Percentiles rank a stretch among this genome's conserved stretches.
Evolutionary conservation across 2,329 filamentous ascomycete genomes (phyloP).

Genomic region (Venturiaceae sp.): DNA sequence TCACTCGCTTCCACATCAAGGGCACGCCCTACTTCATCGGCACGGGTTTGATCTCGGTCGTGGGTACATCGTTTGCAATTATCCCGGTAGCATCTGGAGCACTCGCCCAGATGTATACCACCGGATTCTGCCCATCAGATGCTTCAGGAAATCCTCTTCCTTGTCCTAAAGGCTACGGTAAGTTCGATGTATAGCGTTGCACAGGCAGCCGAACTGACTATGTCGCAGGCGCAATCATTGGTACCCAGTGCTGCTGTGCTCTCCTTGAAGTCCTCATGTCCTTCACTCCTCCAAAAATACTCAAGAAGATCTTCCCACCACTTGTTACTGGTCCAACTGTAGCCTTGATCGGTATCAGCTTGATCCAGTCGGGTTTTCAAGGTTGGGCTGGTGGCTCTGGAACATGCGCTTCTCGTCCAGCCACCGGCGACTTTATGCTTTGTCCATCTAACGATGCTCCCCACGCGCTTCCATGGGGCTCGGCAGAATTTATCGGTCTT

Average conservation of each 20-base stretch:
- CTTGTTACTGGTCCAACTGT: conserved; percentile 63
- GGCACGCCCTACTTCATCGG: conserved; percentile 54
- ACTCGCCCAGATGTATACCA: conserved; percentile 67
- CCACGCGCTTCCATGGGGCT: conserved; percentile 65
- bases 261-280: conserved; percentile 62
- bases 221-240: conserved; percentile 35
- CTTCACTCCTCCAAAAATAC: conserved; percentile 58
- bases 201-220: not conserved
- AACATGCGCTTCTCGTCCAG: conserved; percentile 35
- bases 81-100: conserved; percentile 65
- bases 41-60: conserved; percentile 71
- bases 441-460: conserved; percentile 55
- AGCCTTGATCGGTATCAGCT: conserved; percentile 61
- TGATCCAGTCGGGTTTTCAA: conserved; percentile 63
- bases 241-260: conserved; percentile 44
- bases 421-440: conserved; percentile 43
- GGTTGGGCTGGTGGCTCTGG: conserved; percentile 72
- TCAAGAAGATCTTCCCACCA: conserved; percentile 69
- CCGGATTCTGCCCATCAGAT: conserved; percentile 55
- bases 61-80: conserved; percentile 68
- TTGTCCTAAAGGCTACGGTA: conserved; percentile 68
- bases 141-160: conserved; percentile 56
- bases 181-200: conserved; percentile 32
- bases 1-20: conserved; percentile 64
- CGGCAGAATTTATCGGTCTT: conserved; percentile 61